Evolutionary conservation across 1,284 basidiomycete species (phyloP).

Genomic region (Melampsora americana): DNA sequence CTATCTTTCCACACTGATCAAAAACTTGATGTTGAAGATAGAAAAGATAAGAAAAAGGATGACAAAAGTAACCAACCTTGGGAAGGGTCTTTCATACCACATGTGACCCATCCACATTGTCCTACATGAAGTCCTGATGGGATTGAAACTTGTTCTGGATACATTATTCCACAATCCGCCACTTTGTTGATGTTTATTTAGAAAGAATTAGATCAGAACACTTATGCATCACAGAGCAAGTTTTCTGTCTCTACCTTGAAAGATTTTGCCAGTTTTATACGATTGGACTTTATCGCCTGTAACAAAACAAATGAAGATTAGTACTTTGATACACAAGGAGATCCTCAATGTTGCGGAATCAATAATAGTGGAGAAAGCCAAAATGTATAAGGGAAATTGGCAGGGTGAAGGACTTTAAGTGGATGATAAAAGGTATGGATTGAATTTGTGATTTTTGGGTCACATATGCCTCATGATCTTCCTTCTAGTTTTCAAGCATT

Average conservation of each 20-base stretch:
- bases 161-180: conserved; percentile 40
- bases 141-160: conserved; percentile 34
- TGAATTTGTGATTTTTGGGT: too few relatives aligned
- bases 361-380: neutral
- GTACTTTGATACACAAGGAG: neutral
- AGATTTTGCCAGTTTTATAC: conserved; percentile 35
- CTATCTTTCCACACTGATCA: conserved; percentile 55
- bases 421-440: too few relatives aligned
- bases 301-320: neutral
- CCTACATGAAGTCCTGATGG: conserved; percentile 32
- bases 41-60: neutral
- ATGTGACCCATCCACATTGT: conserved; percentile 58
- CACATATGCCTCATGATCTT: too few relatives aligned
- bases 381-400: too few relatives aligned
- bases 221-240: neutral
- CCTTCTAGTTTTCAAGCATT: too few relatives aligned
- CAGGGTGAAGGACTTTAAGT: too few relatives aligned
- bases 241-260: conserved; percentile 18
- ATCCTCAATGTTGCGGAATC: neutral
- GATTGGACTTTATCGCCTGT: conserved; percentile 40
- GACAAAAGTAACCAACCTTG: neutral
- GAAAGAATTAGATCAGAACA: neutral
- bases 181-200: conserved; percentile 8
- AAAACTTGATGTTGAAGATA: conserved; percentile 45
- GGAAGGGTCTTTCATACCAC: conserved; percentile 84